phyloP scores from a whole-genome alignment of 1,284 basidiomycete genomes.

The Rhodotorula glutinis region DNA sequence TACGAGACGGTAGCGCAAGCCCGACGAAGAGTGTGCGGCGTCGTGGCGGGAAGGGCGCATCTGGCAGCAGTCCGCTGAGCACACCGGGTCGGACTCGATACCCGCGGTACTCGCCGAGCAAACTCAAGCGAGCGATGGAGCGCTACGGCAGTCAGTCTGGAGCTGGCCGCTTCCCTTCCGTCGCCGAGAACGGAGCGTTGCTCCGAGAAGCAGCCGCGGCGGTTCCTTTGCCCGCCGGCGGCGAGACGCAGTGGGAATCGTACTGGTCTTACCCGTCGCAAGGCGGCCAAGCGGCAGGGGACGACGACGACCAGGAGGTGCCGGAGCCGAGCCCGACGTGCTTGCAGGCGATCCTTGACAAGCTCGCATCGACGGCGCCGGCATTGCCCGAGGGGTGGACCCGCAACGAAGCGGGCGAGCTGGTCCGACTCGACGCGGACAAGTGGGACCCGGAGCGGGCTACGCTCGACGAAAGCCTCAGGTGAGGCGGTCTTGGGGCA shows the following conservation, averaged over 20 bases:
- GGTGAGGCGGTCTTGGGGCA: too few relatives aligned
- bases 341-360: background rate
- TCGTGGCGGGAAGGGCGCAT: background rate
- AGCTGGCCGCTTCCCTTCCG: too few relatives aligned
- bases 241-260: conserved; percentile 26
- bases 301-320: too few relatives aligned
- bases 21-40: background rate
- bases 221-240: background rate
- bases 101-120: conserved; percentile 7
- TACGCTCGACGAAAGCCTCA: background rate
- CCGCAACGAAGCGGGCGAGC: background rate
- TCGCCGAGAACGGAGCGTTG: too few relatives aligned
- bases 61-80: conserved; percentile 1
- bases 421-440: background rate
- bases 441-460: background rate
- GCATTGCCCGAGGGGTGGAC: background rate
- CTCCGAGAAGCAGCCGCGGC: background rate
- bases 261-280: conserved; percentile 20
- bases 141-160: background rate
- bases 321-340: background rate
- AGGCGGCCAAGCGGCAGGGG: background rate
- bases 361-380: background rate
- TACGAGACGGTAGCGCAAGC: too few relatives aligned
- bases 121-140: background rate
- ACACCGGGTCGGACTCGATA: conserved; percentile 1